Evolutionary conservation across 2,329 filamentous ascomycete species (phyloP), one percentile per base, ranked within the genome.

Genomic region (Pestalotiopsis sp.): DNA sequence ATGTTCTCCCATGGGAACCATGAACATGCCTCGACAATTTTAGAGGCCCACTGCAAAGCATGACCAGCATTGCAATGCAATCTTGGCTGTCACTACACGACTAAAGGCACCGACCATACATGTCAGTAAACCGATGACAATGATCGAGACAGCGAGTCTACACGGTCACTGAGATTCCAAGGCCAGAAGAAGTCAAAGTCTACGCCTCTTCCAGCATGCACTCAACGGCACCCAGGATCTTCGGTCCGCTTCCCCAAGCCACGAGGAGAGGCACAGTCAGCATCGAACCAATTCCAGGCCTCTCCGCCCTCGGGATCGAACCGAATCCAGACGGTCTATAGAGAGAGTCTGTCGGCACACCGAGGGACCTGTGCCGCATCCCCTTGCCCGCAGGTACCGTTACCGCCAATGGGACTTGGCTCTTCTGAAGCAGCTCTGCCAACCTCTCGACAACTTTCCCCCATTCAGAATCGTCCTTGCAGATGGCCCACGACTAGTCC

Each of bases 221-320:
- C 23, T 64, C 39, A 17, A 45, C 27, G 38, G 39, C 39, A 23
- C 20, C 52, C 25, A 64, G 61, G 61, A 45, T 64, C 61, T 45
- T 49, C 61, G 61, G 61, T 64, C 61, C 61, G 61, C 38, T n/a
- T 41, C 25, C 39, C 61, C 57, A 45, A 49, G 61, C 61, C 61
- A 45, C 61, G 61, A 49, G 61, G n/a, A 31, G 3, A 25, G 38
- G 38, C 38, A 64, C n/a, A 38, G 61, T 64, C 61, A 49, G 61
- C 25, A 38, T 13, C 11, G 61, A 64, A 23, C 61, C 61, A 52
- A 64, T 64, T 39, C 36, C 61, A 52, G 23, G 20, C 38, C 39
- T 14, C 5, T 62, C 59, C 27, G 41, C 31, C 61, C 14, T 36
- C 61, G n/a, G 61, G 39, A 20, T 20, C 39, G 38, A 12, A 25